Base-by-base conservation (phyloP, 2,329 filamentous ascomycete species). In the Apiospora rasikravindrae region DNA sequence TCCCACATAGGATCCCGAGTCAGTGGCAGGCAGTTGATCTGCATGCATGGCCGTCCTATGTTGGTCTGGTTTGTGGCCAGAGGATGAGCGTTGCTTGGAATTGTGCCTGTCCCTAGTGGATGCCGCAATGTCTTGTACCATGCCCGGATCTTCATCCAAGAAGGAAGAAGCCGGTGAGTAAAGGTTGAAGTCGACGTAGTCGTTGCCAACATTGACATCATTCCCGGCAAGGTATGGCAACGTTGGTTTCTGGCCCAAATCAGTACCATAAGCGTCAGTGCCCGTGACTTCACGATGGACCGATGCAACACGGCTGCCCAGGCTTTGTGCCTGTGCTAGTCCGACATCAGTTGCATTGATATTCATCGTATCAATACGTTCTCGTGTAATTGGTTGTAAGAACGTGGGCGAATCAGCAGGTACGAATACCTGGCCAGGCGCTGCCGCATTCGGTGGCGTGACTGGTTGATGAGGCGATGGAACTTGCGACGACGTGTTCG, bases 121-220 rank as follows among this genome's bases (percentile, higher is more conserved):
- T 19, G 53, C 78, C 4, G 78, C 71, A 49, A 80, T 69, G 61
- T 81, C 78, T 40, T 73, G 79, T 1, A 57, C 73, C 33, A 76
- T 71, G 67, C 74, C 72, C 79, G 81, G 82, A 64, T 89, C 87
- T 72, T 88, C 87, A 71, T 88, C 86, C 19, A 86, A 81, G 77
- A 84, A 84, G 73, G 80, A 83, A 29, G 81, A 79, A 2, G 72
- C 74, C 10, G 88, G 87, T 69, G 87, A 89, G 81, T 85, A 89
- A 22, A 89, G 84, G 77, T 85, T 86, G 81, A 89, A 89, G 81
- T 89, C 88, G 75, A 84, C 80, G 76, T 89, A 89, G 79, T 86
- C 79, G 78, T 84, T 81, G 76, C 80, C 82, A 73, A 78, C 78
- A 73, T 81, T 78, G 29, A 76, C 73, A 70, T n/a, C 44, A 5